Base-by-base conservation (phyloP, 495 filamentous ascomycete genomes). In the Hyaloscypha finlandica region DNA sequence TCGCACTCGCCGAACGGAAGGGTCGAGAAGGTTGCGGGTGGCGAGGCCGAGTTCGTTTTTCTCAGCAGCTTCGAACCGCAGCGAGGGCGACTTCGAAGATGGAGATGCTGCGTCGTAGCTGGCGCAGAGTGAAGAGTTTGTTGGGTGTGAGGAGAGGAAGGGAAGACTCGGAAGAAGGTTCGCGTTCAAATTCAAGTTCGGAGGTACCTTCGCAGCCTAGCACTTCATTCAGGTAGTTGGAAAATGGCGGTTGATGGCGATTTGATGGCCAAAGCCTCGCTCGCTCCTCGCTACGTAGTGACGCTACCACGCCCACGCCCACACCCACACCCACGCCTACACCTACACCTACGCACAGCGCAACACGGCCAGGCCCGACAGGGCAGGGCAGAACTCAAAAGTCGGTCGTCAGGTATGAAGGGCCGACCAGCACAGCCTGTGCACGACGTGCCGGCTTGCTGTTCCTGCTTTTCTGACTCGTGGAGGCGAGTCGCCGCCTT, bases 71-170 rank as follows among this genome's bases (percentile, higher is more conserved):
- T 48, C 42, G 42, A 48, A 14, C 9, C 42, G 42, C 42, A 48
- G 42, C 42, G 42, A 48, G 6, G 42, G 16, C 16, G 9, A 14
- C 14, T 48, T 19, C 4, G 16, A 48, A 48, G 16, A 48, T 48
- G 42, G 8, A 16, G 42, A 14, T 19, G 1, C 42, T 48, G 42
- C 8, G 16, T 48, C 42, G 42, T 1, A 48, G 42, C 16, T 48
- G 9, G 42, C 16, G 42, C 16, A 48, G 11, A 14, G 42, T 19
- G 53, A 29, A 56, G 20, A 56, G n/a, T 56, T 56, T 56, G 53
- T 56, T 56, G 53, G 25, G 53, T 29, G 22, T 56, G 53, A 16
- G 25, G 53, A 56, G 53, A 56, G 53, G 51, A 32, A 56, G 30
- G 53, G 25, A 32, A 11, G 22, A 14, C 22, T 11, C 22, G 53